Base-by-base conservation (phyloP, 75 land plant species). In the Sequoiadendron giganteum region DNA sequence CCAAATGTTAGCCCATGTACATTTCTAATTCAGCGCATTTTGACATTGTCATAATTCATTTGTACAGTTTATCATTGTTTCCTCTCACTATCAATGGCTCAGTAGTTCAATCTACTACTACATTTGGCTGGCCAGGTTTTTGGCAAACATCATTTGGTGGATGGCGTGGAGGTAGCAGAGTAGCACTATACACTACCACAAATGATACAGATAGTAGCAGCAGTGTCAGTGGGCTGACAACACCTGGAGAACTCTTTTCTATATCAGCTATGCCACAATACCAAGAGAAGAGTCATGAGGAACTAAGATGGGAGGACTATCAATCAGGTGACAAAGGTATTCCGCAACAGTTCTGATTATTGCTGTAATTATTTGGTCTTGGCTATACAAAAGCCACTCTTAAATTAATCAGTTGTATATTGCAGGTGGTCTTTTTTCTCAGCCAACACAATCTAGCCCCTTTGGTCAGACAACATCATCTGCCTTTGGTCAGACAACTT, bases 251-350 rank as follows among this genome's bases (percentile, higher is more conserved):
- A n/a, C n/a, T n/a, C n/a, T n/a, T n/a, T n/a, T n/a, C n/a, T n/a
- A n/a, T n/a, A n/a, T n/a, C n/a, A n/a, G n/a, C n/a, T n/a, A n/a
- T n/a, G n/a, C n/a, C n/a, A n/a, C n/a, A n/a, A n/a, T n/a, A n/a
- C n/a, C n/a, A n/a, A n/a, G n/a, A n/a, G n/a, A n/a, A n/a, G n/a
- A n/a, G n/a, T n/a, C n/a, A n/a, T n/a, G n/a, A n/a, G n/a, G n/a
- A n/a, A n/a, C n/a, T n/a, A n/a, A n/a, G n/a, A n/a, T n/a, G n/a
- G 98, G 99, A 98, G 87, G 99, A 98, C 86, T 98, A 96, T 86
- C 98, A 97, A 88, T 90, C 86, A 82, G 97, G 97, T 18, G 99
- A 98, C 85, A 98, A 97, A 95, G 99, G 99, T 97, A 68, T 34
- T 36, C 72, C 1, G 43, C 42, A 30, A 48, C 3, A 49, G 34